Base-by-base conservation (phyloP, 352 stramenopile species). In the Globisporangium orthogonon region DNA sequence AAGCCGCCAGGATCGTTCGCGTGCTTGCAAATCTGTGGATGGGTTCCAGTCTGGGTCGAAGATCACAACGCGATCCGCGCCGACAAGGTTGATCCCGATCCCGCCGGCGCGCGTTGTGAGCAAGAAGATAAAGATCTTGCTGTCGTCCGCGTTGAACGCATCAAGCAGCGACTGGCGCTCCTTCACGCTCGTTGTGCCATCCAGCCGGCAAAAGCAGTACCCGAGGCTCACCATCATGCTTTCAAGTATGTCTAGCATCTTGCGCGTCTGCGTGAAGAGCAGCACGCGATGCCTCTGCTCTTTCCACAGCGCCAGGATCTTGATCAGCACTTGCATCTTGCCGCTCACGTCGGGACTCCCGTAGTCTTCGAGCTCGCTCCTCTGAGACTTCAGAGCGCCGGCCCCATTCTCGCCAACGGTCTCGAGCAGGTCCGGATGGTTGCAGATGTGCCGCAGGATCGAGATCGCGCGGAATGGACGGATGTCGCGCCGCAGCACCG, bases 11-110 rank as follows among this genome's bases (percentile, higher is more conserved):
- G 95, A 92, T n/a, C 97, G 87, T 63, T 99, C 97, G 17, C 95
- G 75, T n/a, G 97, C 96, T 76, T 98, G 94, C 14, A 96, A 68
- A 60, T 99, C 96, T 1, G 89, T 99, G 45, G 89, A 95, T 13
- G 98, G 98, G 66, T 99, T 99, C 97, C 97, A 99, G 64, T 99
- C 95, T n/a, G 96, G 97, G 71, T 99, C 97, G 63, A 98, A 99
- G 2, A 99, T 83, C 31, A 99, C 76, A 4, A 99, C 95, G 41
- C 95, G 74, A 67, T 99, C 91, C 0, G 97, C 97, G 43, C 94
- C 96, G 13, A 93, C 97, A 14, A 99, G 73, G 52, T 97, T 98
- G 39, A 99, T 76, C 5, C 98, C 98, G 41, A 99, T 94, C 9
- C 97, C 98, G 46, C 97, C 98, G 29, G 97, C 97, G 41, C 81